phyloP scores from a whole-genome alignment of 257 asterid genomes.

The Salvia miltiorrhiza region DNA sequence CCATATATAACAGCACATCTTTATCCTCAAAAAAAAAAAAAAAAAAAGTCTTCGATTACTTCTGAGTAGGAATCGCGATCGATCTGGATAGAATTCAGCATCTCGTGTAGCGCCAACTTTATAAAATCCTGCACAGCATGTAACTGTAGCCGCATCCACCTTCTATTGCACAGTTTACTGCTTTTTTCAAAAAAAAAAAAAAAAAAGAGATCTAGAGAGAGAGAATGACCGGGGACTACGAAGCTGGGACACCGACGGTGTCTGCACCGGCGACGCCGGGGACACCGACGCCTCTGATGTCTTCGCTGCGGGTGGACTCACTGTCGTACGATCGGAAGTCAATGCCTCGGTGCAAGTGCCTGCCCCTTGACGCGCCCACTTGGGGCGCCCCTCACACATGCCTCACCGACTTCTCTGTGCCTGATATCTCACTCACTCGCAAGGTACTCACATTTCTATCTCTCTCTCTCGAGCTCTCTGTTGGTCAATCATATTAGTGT shows the following conservation, averaged over 20 bases:
- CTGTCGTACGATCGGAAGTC: conserved; percentile 75
- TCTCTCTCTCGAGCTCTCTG: neutral
- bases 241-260: conserved; percentile 37
- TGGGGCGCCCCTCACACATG: conserved; percentile 86
- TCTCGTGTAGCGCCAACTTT: conserved; percentile 42
- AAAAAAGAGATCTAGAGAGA: neutral
- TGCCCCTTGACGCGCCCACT: conserved; percentile 62
- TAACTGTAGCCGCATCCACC: conserved; percentile 23
- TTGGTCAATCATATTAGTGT: neutral
- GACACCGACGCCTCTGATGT: conserved; percentile 69
- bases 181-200: neutral
- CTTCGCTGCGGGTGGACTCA: conserved; percentile 64
- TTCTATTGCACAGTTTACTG: neutral
- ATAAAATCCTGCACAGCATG: conserved; percentile 42
- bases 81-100: conserved; percentile 39
- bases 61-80: conserved; percentile 4
- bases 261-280: conserved; percentile 93
- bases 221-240: conserved; percentile 53
- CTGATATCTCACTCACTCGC: conserved; percentile 84
- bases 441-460: conserved; percentile 43
- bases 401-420: conserved; percentile 54
- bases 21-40: conserved; percentile 15
- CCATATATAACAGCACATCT: neutral
- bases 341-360: conserved; percentile 91
- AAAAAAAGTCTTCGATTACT: neutral